Conservation (phyloP, 1,284 basidiomycete genomes). For the Cystobasidium pallidum region DNA sequence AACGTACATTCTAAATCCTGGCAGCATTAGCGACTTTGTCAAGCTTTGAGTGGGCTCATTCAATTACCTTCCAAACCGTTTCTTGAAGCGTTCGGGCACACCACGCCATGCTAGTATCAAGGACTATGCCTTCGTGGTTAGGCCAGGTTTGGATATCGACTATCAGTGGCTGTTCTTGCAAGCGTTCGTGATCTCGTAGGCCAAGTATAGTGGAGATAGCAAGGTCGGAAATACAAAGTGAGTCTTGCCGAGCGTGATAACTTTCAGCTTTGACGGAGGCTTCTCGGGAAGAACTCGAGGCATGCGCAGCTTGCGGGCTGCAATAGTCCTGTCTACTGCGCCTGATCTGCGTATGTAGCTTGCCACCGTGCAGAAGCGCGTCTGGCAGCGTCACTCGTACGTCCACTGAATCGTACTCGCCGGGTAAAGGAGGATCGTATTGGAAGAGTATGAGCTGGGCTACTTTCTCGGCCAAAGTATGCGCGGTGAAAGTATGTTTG, state of each 20-base stretch:
- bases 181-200: constrained; percentile 39
- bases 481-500: constrained; percentile 12
- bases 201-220: constrained; percentile 49
- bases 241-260: constrained; percentile 24
- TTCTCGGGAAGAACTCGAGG: neutral
- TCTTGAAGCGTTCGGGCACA: constrained; percentile 23
- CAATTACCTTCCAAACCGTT: constrained; percentile 30
- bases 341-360: constrained; percentile 60
- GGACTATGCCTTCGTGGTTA: constrained; percentile 24
- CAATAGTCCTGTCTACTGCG: constrained; percentile 48
- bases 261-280: neutral
- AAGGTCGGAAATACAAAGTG: constrained; percentile 43
- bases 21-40: neutral
- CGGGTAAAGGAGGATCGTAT: constrained; percentile 58
- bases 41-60: neutral
- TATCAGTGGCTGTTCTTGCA: constrained; percentile 39
- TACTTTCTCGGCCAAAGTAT: constrained; percentile 45
- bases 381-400: constrained; percentile 63
- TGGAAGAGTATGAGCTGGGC: constrained; percentile 58
- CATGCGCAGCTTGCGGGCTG: neutral
- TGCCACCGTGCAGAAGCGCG: constrained; percentile 63
- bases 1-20: constrained; percentile 22
- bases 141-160: constrained; percentile 44
- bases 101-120: constrained; percentile 21
- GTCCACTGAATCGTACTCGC: constrained; percentile 58